Evolutionary conservation across 768 basidiomycete species (phyloP).

Genomic region (Pulveroboletus sp.): DNA sequence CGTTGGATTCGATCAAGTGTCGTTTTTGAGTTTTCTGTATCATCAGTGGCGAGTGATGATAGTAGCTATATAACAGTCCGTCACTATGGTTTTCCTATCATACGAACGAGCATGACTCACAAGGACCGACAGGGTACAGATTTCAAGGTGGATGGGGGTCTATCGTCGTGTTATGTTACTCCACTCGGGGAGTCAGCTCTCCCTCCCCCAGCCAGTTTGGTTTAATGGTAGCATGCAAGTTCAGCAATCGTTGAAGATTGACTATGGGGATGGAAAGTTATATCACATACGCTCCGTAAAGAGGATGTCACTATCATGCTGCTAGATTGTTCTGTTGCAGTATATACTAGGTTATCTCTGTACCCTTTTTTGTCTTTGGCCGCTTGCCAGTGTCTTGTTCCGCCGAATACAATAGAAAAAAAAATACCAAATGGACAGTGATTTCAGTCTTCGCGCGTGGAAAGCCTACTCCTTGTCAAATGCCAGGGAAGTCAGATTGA

Average conservation of each 20-base stretch:
- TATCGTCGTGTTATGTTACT: constrained; percentile 91
- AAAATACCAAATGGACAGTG: background rate
- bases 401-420: background rate
- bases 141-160: constrained; percentile 94
- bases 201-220: constrained; percentile 66
- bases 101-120: constrained; percentile 2
- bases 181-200: constrained; percentile 72
- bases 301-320: background rate
- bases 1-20: constrained; percentile 1
- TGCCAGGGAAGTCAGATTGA: background rate
- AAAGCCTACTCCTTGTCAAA: background rate
- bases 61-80: constrained; percentile 93
- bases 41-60: constrained; percentile 84
- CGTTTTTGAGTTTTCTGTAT: constrained; percentile 3
- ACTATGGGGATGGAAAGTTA: background rate
- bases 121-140: constrained; percentile 63
- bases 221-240: constrained; percentile 19
- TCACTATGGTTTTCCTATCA: constrained; percentile 7
- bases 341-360: too few species aligned
- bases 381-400: background rate
- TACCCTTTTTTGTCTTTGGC: background rate
- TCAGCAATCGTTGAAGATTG: background rate
- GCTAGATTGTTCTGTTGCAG: background rate
- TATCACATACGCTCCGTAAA: background rate
- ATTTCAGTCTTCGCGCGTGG: background rate